These are phyloP conservation scores for Neonectria sp. DNA, from an alignment of 2,329 filamentous ascomycete species.

Conservation along the genomic window DNA sequence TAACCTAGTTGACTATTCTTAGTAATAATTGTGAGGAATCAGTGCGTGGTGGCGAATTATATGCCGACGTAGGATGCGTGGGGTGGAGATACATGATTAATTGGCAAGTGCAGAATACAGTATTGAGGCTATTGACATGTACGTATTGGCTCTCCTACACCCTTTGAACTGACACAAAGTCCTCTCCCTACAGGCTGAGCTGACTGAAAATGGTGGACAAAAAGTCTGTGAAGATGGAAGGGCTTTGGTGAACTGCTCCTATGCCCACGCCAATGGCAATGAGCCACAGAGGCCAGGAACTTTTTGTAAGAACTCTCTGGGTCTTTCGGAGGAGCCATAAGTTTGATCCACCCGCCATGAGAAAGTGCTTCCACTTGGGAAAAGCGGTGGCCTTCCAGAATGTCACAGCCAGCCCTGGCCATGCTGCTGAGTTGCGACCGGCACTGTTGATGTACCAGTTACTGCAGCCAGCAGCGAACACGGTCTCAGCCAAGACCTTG, in stretches of 20 bases:
- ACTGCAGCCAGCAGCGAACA: slow-evolving; percentile 55
- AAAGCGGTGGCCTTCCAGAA: slow-evolving; percentile 16
- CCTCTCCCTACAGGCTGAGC: not conserved
- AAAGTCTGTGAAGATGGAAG: not conserved
- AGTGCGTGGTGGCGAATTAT: too few relatives aligned
- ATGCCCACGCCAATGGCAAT: not conserved
- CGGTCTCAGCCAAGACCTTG: slow-evolving; percentile 48
- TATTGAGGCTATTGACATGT: not conserved
- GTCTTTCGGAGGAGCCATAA: not conserved
- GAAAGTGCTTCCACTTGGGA: slow-evolving; percentile 2
- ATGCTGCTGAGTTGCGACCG: slow-evolving; percentile 51
- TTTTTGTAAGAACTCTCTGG: not conserved
- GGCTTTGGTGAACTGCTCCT: not conserved
- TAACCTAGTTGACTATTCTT: too few relatives aligned
- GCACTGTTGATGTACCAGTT: slow-evolving; percentile 59
- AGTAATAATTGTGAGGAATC: too few relatives aligned
- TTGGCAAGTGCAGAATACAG: not conserved
- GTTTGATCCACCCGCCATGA: not conserved
- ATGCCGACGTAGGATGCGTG: too few relatives aligned
- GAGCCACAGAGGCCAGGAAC: not conserved
- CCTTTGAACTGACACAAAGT: not conserved
- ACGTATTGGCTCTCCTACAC: not conserved
- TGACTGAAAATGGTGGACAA: not conserved
- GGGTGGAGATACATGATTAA: too few relatives aligned
- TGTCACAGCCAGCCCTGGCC: slow-evolving; percentile 18